These are phyloP conservation scores for Solanum okadae DNA, from an alignment of 257 asterid genomes.

Conservation along the genomic window DNA sequence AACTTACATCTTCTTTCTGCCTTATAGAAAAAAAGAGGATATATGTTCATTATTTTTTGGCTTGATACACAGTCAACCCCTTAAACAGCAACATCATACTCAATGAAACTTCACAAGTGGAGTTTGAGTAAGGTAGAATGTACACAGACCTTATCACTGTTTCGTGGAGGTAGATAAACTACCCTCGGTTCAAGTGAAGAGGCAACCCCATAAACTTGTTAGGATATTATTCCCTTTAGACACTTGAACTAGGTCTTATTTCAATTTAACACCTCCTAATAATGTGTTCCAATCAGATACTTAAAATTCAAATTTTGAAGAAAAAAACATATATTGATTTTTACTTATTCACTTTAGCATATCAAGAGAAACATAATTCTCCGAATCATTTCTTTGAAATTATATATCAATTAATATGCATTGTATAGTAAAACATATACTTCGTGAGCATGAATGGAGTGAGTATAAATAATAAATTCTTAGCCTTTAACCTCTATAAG, in stretches of 20 bases:
- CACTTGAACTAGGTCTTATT: background rate
- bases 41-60: background rate
- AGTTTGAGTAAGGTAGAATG: background rate
- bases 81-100: no score
- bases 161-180: background rate
- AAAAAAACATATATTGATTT: no score
- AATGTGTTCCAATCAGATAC: no score
- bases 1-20: background rate
- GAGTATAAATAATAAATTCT: background rate
- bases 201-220: background rate
- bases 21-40: background rate
- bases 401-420: background rate
- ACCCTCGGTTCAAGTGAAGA: background rate
- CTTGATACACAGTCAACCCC: background rate
- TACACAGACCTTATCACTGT: rapidly evolving
- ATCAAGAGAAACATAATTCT: no score
- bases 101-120: background rate
- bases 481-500: background rate
- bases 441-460: background rate
- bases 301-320: no score
- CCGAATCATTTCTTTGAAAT: background rate
- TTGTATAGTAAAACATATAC: background rate
- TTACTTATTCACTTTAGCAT: no score
- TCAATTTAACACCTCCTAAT: background rate
- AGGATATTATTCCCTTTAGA: no score